Evolutionary conservation across 768 basidiomycete genomes (phyloP).

Genomic region (Clavaria fumosa): DNA sequence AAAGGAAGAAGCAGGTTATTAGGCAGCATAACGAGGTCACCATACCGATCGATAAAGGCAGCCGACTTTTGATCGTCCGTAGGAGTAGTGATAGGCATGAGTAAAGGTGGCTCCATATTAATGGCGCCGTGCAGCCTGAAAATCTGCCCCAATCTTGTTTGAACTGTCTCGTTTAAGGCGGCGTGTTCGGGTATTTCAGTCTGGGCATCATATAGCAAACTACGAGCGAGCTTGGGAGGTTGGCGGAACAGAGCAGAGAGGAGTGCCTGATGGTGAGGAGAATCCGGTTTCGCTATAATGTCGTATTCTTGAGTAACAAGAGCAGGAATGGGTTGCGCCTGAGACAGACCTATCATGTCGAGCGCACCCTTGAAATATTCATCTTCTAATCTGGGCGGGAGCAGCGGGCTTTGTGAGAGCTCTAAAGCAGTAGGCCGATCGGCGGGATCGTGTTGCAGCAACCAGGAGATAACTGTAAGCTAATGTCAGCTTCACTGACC

Average conservation of each 20-base stretch:
- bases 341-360: slow-evolving; percentile 49
- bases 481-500: slow-evolving; percentile 1
- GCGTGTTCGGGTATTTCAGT: slow-evolving; percentile 54
- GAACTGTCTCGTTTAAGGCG: slow-evolving; percentile 56
- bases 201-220: slow-evolving; percentile 62
- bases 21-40: slow-evolving; percentile 60
- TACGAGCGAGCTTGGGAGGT: slow-evolving; percentile 44
- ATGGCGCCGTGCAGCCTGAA: slow-evolving; percentile 87
- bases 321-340: not conserved
- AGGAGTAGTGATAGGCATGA: slow-evolving; percentile 53
- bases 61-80: slow-evolving; percentile 54
- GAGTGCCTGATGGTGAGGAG: slow-evolving; percentile 66
- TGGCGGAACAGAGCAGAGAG: slow-evolving; percentile 68
- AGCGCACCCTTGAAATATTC: slow-evolving; percentile 75
- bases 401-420: slow-evolving; percentile 58
- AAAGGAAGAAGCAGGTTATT: slow-evolving; percentile 62
- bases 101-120: slow-evolving; percentile 71
- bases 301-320: not conserved
- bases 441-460: slow-evolving; percentile 70
- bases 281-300: slow-evolving; percentile 54
- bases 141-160: slow-evolving; percentile 59
- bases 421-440: slow-evolving; percentile 72
- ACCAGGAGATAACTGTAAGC: slow-evolving; percentile 55
- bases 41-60: slow-evolving; percentile 65
- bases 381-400: slow-evolving; percentile 68